Base-by-base conservation (phyloP, 2,329 filamentous ascomycete species). In the Ophiostoma sp. region DNA sequence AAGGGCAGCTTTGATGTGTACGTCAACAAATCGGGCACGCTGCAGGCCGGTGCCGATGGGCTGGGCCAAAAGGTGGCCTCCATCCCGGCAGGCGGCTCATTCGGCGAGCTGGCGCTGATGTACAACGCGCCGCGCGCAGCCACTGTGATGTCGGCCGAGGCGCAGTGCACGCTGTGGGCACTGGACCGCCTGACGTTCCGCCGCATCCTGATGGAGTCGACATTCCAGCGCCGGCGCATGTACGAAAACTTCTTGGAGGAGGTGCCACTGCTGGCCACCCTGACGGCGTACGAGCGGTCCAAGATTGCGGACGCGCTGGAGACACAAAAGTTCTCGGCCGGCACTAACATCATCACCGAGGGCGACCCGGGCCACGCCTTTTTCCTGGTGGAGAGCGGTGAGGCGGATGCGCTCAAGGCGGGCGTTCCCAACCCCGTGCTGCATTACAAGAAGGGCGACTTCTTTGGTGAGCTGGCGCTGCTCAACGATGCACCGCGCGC, bases 241-340 rank as follows among this genome's bases (percentile, higher is more conserved):
- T 98, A 98, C 80, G 95, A 99, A 81, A 92, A 89, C 75, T 98
- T 99, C 83, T 85, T 99, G 31, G 94, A 96, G 78, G 93, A 97
- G 78, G 95, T 98, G 1, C 92, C 93, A 0, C 85, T 98, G 39
- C 86, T 99, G 35, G 86, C 90, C 2, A 89, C 88, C 31, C 85
- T 99, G 70, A 96, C 94, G 64, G 86, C 91, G 0, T 98, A 98
- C 79, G 95, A 99, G 81, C 90, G 95, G 71, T 93, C 92, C 77
- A 99, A 99, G 84, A 97, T 99, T 78, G 94, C 95, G 72, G 95
- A 98, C 80, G 94, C 95, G 1, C 84, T 99, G 70, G 94, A 98
- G 79, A 95, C 94, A 11, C 88, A 90, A 78, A 97, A 96, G 77
- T 96, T 90, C 78, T 85, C 90, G 0, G 82, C 89, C 8, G 92